A percentile compares a stretch with the other conserved stretches of the same genome.
phyloP scores from a whole-genome alignment of 2,329 filamentous ascomycete species.

The Sclerotinia sclerotiorum region DNA sequence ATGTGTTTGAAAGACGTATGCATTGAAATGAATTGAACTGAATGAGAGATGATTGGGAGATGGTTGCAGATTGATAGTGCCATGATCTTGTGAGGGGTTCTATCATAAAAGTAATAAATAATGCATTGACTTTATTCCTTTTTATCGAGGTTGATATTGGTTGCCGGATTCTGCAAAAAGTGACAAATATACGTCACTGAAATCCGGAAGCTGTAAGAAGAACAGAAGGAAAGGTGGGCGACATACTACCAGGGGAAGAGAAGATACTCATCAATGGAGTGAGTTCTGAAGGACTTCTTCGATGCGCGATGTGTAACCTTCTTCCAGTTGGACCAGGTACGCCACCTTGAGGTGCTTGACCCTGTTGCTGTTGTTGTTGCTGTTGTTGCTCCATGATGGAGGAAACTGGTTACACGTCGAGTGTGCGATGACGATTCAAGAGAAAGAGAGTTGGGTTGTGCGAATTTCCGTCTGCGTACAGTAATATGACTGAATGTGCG shows the following conservation, averaged over 20 bases:
- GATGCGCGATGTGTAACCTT: constrained; percentile 94
- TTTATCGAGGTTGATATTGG: neutral
- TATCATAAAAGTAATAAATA: neutral
- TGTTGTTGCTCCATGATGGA: constrained; percentile 47
- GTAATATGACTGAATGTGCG: neutral
- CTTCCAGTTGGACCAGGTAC: constrained; percentile 77
- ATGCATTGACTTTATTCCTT: constrained; percentile 7
- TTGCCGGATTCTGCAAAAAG: constrained; percentile 8
- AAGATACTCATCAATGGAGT: constrained; percentile 97
- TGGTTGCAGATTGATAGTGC: neutral
- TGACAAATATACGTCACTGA: constrained; percentile 35
- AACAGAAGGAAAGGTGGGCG: constrained; percentile 25
- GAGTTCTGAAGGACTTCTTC: constrained; percentile 93
- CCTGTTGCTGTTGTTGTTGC: constrained; percentile 40
- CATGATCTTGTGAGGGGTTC: constrained; percentile 26
- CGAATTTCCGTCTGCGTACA: neutral
- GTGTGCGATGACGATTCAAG: constrained; percentile 43
- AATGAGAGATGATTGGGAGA: neutral
- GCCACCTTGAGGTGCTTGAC: constrained; percentile 48
- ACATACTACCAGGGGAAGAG: constrained; percentile 59
- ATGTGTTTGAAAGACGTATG: neutral
- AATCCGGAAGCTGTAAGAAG: constrained; percentile 12
- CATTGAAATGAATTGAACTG: no score
- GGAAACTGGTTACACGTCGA: constrained; percentile 46
- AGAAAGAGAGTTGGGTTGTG: neutral